Base-by-base conservation (phyloP, 805 yeast genomes). In the Ogataea trehaloabstinens region DNA sequence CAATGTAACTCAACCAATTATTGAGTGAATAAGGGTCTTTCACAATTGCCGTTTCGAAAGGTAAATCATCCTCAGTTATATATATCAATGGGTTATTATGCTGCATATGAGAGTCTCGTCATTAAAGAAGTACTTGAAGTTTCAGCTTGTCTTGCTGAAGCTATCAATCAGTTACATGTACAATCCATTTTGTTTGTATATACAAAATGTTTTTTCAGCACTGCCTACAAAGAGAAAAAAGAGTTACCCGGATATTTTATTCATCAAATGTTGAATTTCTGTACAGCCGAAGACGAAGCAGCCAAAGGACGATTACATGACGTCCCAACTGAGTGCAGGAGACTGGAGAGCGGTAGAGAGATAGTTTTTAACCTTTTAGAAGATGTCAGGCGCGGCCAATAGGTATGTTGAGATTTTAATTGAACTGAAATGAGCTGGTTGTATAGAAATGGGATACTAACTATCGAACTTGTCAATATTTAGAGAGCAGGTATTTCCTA, bases 401-500 rank as follows among this genome's bases (percentile, higher is more conserved):
- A 63, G 70, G 70, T 64, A 47, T 24, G 66, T 46, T n/a, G n/a
- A n/a, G 5, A 8, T 13, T 24, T 15, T 11, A 7, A 28, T 8
- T 28, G 18, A 16, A 8, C 16, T n/a, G 18, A 7, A 28, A 28
- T 24, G 10, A n/a, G n/a, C 25, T 24, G 25, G 10, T 10, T 24
- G 10, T 10, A 24, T 10, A 24, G 25, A 24, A 24, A n/a, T 10
- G 10, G n/a, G 10, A 24, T 24, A 10, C 25, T 24, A 24, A 24
- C 25, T 10, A 10, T 24, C n/a, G 25, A 24, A 16, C 8, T n/a
- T n/a, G n/a, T n/a, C n/a, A n/a, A n/a, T n/a, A n/a, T n/a, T n/a
- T 41, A 85, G 98, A 73, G 98, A 90, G 63, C 95, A 87, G 60
- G 98, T 90, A 32, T 90, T 90, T 65, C 96, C 98, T 24, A 90